These are phyloP conservation scores for Acanthamoeba royreba DNA, from an alignment of 208 protist species.

Conservation along the genomic window DNA sequence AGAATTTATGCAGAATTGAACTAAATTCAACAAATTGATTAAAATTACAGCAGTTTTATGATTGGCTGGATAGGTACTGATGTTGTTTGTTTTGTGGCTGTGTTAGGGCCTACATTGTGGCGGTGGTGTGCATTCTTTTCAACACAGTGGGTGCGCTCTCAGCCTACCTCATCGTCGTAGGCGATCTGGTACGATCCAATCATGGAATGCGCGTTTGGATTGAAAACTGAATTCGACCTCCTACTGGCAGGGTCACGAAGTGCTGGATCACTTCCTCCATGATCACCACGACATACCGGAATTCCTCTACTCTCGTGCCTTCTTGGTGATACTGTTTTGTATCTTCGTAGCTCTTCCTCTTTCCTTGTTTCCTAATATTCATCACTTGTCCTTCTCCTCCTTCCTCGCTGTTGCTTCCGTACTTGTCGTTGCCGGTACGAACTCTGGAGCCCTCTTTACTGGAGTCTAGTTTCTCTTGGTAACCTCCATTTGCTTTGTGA, in stretches of 20 bases:
- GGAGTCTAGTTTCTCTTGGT: too few relatives aligned
- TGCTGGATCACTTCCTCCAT: not conserved
- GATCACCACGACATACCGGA: not conserved
- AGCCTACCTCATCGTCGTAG: constrained; percentile 32
- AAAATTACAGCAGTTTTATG: too few relatives aligned
- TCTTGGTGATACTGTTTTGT: constrained; percentile 33
- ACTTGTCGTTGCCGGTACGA: constrained; percentile 8
- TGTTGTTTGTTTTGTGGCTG: not conserved
- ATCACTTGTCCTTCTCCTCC: constrained; percentile 4
- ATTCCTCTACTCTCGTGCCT: not conserved
- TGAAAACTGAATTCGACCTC: too few relatives aligned
- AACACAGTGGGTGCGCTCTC: not conserved
- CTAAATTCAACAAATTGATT: too few relatives aligned
- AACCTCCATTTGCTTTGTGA: too few relatives aligned
- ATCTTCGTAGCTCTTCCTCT: not conserved
- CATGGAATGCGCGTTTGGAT: too few relatives aligned
- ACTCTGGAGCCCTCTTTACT: too few relatives aligned
- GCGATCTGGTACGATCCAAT: constrained; percentile 27
- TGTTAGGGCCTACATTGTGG: not conserved
- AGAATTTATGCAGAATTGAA: too few relatives aligned
- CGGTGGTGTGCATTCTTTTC: not conserved
- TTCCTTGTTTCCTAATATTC: constrained; percentile 9
- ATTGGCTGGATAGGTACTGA: too few relatives aligned
- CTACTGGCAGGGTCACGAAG: constrained; percentile 3
- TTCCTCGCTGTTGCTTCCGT: constrained; percentile 23